Percentiles rank a stretch among this genome's conserved stretches.
Evolutionary conservation across 2,329 filamentous ascomycete genomes (phyloP).

Genomic region (Penicillium digitatum): DNA sequence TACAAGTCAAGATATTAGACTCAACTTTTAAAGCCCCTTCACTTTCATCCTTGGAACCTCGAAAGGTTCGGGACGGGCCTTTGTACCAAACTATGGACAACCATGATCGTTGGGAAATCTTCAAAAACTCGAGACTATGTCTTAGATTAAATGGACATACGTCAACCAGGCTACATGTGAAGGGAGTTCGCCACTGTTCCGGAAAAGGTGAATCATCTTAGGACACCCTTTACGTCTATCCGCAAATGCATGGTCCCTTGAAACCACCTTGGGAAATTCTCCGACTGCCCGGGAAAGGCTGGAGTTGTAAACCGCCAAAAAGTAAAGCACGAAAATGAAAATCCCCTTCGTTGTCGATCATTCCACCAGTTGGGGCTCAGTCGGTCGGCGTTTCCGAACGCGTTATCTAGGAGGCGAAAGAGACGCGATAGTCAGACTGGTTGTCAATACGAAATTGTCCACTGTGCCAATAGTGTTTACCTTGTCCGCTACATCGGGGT

Average conservation of each 20-base stretch:
- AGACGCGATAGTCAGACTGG: slow-evolving; percentile 14
- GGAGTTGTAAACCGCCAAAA: background rate
- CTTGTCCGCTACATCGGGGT: background rate
- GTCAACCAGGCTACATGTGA: too few relatives aligned
- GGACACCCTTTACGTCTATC: slow-evolving; percentile 1
- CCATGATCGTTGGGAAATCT: slow-evolving; percentile 12
- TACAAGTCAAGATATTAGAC: slow-evolving; percentile 1
- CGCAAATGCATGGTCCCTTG: slow-evolving; percentile 5
- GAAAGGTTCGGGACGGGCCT: slow-evolving; percentile 29
- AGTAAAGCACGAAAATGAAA: background rate
- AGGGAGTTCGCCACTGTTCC: background rate
- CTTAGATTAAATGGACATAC: background rate
- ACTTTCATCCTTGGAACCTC: background rate
- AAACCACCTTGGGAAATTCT: slow-evolving; percentile 20
- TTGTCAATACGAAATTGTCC: slow-evolving; percentile 5
- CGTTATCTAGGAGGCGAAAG: slow-evolving; percentile 21
- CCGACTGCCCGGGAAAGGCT: slow-evolving; percentile 10
- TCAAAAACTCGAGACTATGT: background rate
- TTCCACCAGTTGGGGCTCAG: background rate
- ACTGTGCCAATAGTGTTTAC: too few relatives aligned
- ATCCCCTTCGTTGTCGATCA: background rate
- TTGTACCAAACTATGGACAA: slow-evolving; percentile 27
- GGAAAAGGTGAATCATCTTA: background rate
- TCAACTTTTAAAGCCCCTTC: background rate
- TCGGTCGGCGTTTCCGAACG: slow-evolving; percentile 24